These are phyloP conservation scores for Euclidium syriacum DNA, from an alignment of 345 rosid species.

Conservation along the genomic window DNA sequence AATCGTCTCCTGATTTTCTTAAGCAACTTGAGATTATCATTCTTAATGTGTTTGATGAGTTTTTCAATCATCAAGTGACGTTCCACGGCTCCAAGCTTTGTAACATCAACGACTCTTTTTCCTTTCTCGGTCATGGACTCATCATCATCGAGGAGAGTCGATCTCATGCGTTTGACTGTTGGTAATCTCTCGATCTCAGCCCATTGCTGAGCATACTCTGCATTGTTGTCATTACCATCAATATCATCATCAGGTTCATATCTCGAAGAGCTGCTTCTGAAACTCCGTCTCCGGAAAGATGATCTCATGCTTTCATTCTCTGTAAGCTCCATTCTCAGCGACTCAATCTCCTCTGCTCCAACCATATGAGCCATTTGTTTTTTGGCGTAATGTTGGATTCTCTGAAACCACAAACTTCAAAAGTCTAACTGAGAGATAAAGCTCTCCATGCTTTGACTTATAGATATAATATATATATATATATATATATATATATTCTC, in stretches of 20 bases:
- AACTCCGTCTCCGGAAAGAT: slow-evolving; percentile 40
- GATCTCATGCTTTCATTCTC: slow-evolving; percentile 48
- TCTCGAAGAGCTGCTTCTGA: slow-evolving; percentile 32
- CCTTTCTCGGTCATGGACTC: slow-evolving; percentile 3
- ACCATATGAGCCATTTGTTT: slow-evolving; percentile 46
- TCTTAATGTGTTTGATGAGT: slow-evolving; percentile 59
- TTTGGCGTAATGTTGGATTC: no score
- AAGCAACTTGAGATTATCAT: slow-evolving; percentile 58
- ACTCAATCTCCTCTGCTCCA: slow-evolving; percentile 43
- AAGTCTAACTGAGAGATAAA: no score
- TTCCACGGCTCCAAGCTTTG: slow-evolving; percentile 52
- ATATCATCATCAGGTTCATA: slow-evolving; percentile 19
- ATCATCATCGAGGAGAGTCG: slow-evolving; percentile 39
- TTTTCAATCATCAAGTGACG: slow-evolving; percentile 52
- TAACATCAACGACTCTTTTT: slow-evolving; percentile 43
- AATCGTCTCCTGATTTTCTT: slow-evolving; percentile 41
- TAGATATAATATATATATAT: no score
- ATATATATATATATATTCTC: no score
- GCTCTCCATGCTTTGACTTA: no score
- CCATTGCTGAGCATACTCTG: slow-evolving; percentile 52
- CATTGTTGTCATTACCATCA: slow-evolving; percentile 24
- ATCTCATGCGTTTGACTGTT: slow-evolving; percentile 48
- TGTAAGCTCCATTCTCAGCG: slow-evolving; percentile 40
- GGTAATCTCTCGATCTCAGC: slow-evolving; percentile 69
- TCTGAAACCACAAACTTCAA: no score